Evolutionary conservation across 2,329 filamentous ascomycete species (phyloP), one percentile per base, ranked within the genome.

Genomic region (Chaetomium olivaceum): DNA sequence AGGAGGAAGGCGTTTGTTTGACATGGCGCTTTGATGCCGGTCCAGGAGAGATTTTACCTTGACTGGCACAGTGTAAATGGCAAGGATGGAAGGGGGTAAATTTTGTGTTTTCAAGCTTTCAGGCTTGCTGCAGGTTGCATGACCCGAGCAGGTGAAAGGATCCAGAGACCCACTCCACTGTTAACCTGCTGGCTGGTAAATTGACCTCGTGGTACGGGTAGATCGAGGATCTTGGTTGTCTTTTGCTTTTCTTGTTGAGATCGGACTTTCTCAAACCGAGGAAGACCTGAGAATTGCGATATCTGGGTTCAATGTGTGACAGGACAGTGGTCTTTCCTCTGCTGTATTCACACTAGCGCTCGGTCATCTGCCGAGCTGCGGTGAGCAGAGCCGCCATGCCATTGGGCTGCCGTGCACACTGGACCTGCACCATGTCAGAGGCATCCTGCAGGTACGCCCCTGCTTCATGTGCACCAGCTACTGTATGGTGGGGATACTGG

Each of bases 371-470:
- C 36, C 57, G 57, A 14, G 27, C 33, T 54, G 33, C 39, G 58
- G 57, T 56, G 62, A 31, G 57, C 29, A 55, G 50, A 56, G 56
- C 56, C 62, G 62, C 62, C 23, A 36, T 43, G 52, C 31, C 16
- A 65, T 65, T 65, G 58, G 62, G 31, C 56, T 59, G 56, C 19
- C 3, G 55, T 58, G 46, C 21, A 23, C 6, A n/a, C 9, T 25
- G 12, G 61, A 54, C 27, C 27, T 57, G 33, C 39, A 33, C 8
- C 21, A 33, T 33, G 57, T 27, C 36, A 56, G 27, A 14, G 51
- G 8, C 27, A 56, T 64, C 27, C 27, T 29, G 62, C 62, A 59
- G 52, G 25, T 39, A 27, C 43, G 48, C 58, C 39, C 51, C 52
- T 23, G 36, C 25, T 19, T 16, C 6, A 39, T 4, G 14, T 33